phyloP scores from a whole-genome alignment of 2,329 filamentous ascomycete species.

The Hypoxylon sp. region DNA sequence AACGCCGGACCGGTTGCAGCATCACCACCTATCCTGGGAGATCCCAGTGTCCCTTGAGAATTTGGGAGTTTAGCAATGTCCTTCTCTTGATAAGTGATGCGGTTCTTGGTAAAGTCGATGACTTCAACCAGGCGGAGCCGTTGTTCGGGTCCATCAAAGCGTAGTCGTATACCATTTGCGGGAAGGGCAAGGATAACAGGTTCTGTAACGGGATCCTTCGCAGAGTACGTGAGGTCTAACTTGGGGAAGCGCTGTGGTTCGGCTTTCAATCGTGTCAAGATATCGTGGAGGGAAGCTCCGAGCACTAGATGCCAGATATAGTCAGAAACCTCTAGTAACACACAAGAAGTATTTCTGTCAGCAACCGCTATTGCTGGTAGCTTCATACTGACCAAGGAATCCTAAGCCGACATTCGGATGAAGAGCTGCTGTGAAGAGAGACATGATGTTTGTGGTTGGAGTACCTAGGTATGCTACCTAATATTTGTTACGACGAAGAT shows the following conservation, averaged over 20 bases:
- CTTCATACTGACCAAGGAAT: slow-evolving; percentile 50
- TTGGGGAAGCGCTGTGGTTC: slow-evolving; percentile 86
- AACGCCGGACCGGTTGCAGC: slow-evolving; percentile 78
- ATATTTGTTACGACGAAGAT: slow-evolving; percentile 19
- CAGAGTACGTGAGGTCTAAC: slow-evolving; percentile 86
- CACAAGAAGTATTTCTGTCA: not conserved
- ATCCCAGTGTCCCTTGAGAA: slow-evolving; percentile 52
- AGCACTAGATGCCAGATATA: slow-evolving; percentile 71
- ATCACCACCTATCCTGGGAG: slow-evolving; percentile 51
- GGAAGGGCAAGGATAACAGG: slow-evolving; percentile 84
- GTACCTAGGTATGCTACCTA: not conserved
- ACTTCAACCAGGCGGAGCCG: slow-evolving; percentile 92
- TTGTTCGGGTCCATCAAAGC: slow-evolving; percentile 95
- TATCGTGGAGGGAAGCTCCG: slow-evolving; percentile 91
- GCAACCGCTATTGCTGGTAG: not conserved
- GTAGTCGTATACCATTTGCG: slow-evolving; percentile 87
- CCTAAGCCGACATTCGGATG: slow-evolving; percentile 54
- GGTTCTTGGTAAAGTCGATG: slow-evolving; percentile 87
- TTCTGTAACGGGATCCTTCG: slow-evolving; percentile 79
- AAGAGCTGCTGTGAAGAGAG: slow-evolving; percentile 54
- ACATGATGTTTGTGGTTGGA: slow-evolving; percentile 47
- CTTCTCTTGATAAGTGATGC: slow-evolving; percentile 78
- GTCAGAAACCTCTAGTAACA: slow-evolving; percentile 32
- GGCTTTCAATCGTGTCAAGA: slow-evolving; percentile 88
- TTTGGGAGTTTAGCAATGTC: slow-evolving; percentile 77